Conservation (phyloP, 257 asterid genomes). For the Solanum commersonii region DNA sequence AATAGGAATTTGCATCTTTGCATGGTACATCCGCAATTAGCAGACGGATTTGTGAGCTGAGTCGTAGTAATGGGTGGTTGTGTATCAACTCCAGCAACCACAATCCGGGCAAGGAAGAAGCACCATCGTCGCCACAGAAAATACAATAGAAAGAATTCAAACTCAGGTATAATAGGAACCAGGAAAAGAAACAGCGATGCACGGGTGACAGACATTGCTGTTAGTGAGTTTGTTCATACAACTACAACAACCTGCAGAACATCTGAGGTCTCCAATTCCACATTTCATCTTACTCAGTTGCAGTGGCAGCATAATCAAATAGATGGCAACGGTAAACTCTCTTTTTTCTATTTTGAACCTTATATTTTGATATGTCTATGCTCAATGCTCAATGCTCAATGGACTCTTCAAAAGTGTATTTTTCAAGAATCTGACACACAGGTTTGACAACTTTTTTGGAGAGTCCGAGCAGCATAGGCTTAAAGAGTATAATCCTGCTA, state of each 20-base stretch:
- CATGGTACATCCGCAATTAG: neutral
- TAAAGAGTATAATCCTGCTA: neutral
- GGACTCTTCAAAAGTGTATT: neutral
- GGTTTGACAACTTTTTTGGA: neutral
- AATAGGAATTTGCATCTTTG: constrained; percentile 1
- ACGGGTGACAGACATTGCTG: constrained; percentile 55
- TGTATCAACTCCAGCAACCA: constrained; percentile 43
- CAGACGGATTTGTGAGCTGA: constrained; percentile 11
- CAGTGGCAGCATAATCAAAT: constrained; percentile 89
- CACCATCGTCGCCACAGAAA: constrained; percentile 30
- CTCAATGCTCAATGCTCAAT: neutral
- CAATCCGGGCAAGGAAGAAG: constrained; percentile 28
- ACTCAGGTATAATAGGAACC: constrained; percentile 27
- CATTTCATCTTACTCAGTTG: constrained; percentile 66
- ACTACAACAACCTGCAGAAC: constrained; percentile 60
- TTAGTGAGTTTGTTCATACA: constrained; percentile 65
- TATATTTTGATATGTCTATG: neutral
- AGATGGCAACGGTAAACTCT: constrained; percentile 48
- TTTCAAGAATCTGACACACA: neutral
- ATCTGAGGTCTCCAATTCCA: constrained; percentile 64
- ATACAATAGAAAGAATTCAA: constrained; percentile 22
- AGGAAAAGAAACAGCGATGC: constrained; percentile 45
- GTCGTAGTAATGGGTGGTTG: constrained; percentile 67
- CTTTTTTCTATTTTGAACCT: neutral
- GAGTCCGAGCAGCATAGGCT: neutral